A percentile compares a stretch with the other conserved stretches of the same genome.
Conservation (phyloP, 2,329 filamentous ascomycete species). For the Immersiporthe knoxdaviesiana region DNA sequence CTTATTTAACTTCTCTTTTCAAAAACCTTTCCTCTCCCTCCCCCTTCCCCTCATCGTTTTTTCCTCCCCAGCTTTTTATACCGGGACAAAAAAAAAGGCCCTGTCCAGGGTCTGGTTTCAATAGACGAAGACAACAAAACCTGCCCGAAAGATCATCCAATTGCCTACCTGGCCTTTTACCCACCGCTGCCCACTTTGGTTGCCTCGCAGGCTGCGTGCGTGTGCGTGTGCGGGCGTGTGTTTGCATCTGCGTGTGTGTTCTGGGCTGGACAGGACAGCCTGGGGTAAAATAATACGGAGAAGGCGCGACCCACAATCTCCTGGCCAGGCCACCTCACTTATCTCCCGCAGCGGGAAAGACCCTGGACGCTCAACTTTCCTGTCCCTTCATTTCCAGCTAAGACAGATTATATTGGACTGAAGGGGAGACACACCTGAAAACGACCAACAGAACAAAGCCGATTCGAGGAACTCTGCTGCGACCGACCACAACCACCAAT, state of each 20-base stretch:
- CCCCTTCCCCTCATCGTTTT: not conserved
- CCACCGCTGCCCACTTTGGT: not conserved
- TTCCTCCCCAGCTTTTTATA: not conserved
- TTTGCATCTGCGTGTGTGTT: not conserved
- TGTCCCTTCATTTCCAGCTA: constrained; percentile 23
- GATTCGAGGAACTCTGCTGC: not conserved
- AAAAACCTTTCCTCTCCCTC: not conserved
- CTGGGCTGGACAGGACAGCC: constrained; percentile 8
- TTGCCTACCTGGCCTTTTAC: not conserved
- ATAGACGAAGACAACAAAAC: not conserved
- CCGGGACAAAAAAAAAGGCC: not conserved
- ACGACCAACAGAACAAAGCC: not conserved
- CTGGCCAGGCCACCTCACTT: constrained; percentile 29
- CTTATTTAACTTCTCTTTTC: not conserved
- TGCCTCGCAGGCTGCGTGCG: not conserved
- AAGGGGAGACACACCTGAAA: not conserved
- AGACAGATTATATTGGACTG: constrained; percentile 4
- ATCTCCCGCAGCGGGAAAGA: constrained; percentile 22
- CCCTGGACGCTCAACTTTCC: constrained; percentile 21
- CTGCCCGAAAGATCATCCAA: not conserved
- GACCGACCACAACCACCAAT: not conserved
- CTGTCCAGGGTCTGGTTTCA: not conserved
- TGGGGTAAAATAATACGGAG: constrained; percentile 30
- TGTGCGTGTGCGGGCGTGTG: too few species aligned
- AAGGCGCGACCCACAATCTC: constrained; percentile 27